Base-by-base conservation (phyloP, 805 yeast species). In the Grigorovia transvaalensis region DNA sequence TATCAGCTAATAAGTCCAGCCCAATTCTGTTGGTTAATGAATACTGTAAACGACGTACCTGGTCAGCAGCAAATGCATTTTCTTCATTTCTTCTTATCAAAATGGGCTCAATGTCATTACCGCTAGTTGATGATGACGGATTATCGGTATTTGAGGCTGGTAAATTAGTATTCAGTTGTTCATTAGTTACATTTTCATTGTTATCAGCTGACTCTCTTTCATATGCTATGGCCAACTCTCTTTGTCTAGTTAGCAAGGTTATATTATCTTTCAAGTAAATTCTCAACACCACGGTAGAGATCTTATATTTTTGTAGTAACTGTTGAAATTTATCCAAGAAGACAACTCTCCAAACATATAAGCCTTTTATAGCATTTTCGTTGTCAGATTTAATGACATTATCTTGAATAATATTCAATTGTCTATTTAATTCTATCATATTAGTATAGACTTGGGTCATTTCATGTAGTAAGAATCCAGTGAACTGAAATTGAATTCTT, bases 401-500 rank as follows among this genome's bases (percentile, higher is more conserved):
- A 6, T 57, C 55, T 50, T 67, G 70, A 15, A 63, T 56, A 23
- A 58, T 58, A 2, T 56, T 51, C 17, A 64, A 55, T 48, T 62
- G 65, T 42, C 69, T 57, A 46, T 67, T 67, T 43, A 65, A 51
- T 27, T 67, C 70, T 2, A 62, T 57, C 63, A 67, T 62, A 45
- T 60, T 64, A 44, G 60, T 57, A 50, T 63, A 62, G 9, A 63
- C 59, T 44, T 64, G 67, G 5, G 67, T 59, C 71, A 67, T 67
- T 52, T 65, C 68, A 49, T 64, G 67, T 6, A 67, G 51, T 17
- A 67, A 49, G 50, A 65, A 65, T 1, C 71, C 71, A 5, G 70
- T 64, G 50, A 65, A 67, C 51, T 67, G 71, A 45, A 64, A 66
- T 51, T 67, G 70, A 13, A 67, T 63, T 42, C 71, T 54, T n/a